These are phyloP conservation scores for Aethionema arabicum DNA, from an alignment of 345 rosid genomes.

Conservation along the genomic window DNA sequence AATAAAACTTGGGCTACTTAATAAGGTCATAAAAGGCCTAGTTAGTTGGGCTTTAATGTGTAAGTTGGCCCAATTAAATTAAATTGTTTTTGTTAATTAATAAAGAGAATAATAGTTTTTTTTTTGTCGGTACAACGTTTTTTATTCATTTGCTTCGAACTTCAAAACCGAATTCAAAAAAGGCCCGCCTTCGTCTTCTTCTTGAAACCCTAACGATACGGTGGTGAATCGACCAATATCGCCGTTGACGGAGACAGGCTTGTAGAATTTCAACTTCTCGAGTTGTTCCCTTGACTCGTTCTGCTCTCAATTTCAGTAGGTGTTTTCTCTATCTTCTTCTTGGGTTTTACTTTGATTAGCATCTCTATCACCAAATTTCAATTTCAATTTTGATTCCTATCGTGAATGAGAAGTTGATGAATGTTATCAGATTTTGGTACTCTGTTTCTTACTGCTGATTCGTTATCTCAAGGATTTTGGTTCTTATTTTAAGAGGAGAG, in stretches of 20 bases:
- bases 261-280: background rate
- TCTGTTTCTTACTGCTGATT: slow-evolving; percentile 7
- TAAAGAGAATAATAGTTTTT: background rate
- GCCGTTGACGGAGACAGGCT: background rate
- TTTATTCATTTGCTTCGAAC: slow-evolving; percentile 20
- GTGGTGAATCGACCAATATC: background rate
- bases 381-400: slow-evolving; percentile 11
- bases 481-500: background rate
- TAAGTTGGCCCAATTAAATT: too few species aligned
- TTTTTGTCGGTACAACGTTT: background rate
- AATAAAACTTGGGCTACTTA: too few species aligned
- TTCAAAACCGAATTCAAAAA: slow-evolving; percentile 16
- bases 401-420: background rate
- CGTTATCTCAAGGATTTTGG: background rate
- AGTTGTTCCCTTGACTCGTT: background rate
- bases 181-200: slow-evolving; percentile 32
- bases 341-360: background rate
- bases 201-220: slow-evolving; percentile 31
- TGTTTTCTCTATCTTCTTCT: slow-evolving; percentile 4
- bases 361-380: slow-evolving; percentile 5
- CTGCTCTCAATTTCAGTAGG: slow-evolving; percentile 18
- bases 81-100: too few species aligned
- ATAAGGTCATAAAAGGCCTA: too few species aligned
- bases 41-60: too few species aligned
- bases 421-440: background rate